Evolutionary conservation across 495 filamentous ascomycete species (phyloP), one percentile per base, ranked within the genome.

Genomic region (Parmelia sp.): DNA sequence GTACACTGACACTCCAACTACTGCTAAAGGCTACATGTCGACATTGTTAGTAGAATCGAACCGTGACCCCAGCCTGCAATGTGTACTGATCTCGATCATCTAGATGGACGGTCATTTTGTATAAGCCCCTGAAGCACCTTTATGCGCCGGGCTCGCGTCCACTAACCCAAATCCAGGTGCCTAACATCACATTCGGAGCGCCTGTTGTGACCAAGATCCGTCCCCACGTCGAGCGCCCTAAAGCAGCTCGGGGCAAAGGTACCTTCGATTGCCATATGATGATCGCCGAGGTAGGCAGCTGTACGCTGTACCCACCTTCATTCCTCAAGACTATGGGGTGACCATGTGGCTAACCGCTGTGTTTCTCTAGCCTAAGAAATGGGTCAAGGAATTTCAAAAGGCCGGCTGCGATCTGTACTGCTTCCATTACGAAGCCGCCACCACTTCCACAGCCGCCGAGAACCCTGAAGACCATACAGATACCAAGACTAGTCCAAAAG

Each of bases 231-330:
- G 85, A 87, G 51, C 78, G 82, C 31, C 88, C 83, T 4, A 73
- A 70, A 49, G 66, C 76, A 64, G 76, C 79, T 42, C 75, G 85
- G 67, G 89, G 88, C 6, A 88, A 85, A 70, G 94, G 94, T 31
- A 96, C 94, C 35, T 98, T 98, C 71, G 94, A 98, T 76, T 98
- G 94, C 83, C 94, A 98, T 75, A 97, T 98, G 95, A 98, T 98
- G 94, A 96, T 98, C 70, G 86, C 89, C 70, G 94, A 98, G 90
- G 92, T 94, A 82, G 53, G 65, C 62, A 62, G 27, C 56, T 64
- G 39, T 44, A 67, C 53, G 36, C 59, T 61, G n/a, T 25, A 17
- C 40, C 49, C 25, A 39, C 9, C 42, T 55, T 36, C 27, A 44
- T 58, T 37, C 55, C 31, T 55, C 0, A 65, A 64, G 25, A 29